Evolutionary conservation across 1,284 basidiomycete species (phyloP).

Genomic region (Xerocomus minutiporus): DNA sequence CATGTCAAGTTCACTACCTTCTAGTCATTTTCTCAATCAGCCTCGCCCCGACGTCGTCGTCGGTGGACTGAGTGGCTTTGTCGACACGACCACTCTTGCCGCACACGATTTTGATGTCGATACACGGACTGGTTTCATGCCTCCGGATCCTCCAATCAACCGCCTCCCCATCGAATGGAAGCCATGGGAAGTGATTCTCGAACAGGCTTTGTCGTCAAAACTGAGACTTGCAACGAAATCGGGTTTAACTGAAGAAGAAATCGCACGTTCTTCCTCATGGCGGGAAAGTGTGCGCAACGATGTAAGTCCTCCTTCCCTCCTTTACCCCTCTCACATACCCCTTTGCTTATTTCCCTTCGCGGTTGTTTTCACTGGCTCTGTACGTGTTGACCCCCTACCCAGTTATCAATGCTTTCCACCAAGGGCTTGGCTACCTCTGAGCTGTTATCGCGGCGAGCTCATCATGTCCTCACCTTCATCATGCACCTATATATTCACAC

Average conservation of each 20-base stretch:
- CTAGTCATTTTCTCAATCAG: constrained; percentile 63
- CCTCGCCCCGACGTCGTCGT: constrained; percentile 50
- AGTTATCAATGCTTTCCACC: constrained; percentile 37
- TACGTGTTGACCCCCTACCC: neutral
- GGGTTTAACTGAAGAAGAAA: constrained; percentile 43
- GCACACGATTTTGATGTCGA: constrained; percentile 95
- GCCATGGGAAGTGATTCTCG: constrained; percentile 65
- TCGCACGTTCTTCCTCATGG: constrained; percentile 54
- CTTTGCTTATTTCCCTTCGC: neutral
- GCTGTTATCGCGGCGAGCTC: constrained; percentile 71
- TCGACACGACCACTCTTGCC: constrained; percentile 83
- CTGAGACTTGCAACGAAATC: constrained; percentile 55
- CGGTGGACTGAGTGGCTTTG: constrained; percentile 36
- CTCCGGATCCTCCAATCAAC: constrained; percentile 68
- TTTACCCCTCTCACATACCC: neutral
- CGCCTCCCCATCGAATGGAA: constrained; percentile 63
- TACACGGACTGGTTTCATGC: constrained; percentile 89
- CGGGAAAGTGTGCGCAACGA: constrained; percentile 51
- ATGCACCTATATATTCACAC: constrained; percentile 89
- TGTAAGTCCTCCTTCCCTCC: constrained; percentile 37
- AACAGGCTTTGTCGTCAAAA: constrained; percentile 45
- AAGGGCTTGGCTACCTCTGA: constrained; percentile 51
- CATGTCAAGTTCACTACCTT: constrained; percentile 33
- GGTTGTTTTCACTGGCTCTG: neutral
- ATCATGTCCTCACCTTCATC: constrained; percentile 81